Evolutionary conservation across 2,329 filamentous ascomycete genomes (phyloP).

Genomic region (Incumbomyces lentus): DNA sequence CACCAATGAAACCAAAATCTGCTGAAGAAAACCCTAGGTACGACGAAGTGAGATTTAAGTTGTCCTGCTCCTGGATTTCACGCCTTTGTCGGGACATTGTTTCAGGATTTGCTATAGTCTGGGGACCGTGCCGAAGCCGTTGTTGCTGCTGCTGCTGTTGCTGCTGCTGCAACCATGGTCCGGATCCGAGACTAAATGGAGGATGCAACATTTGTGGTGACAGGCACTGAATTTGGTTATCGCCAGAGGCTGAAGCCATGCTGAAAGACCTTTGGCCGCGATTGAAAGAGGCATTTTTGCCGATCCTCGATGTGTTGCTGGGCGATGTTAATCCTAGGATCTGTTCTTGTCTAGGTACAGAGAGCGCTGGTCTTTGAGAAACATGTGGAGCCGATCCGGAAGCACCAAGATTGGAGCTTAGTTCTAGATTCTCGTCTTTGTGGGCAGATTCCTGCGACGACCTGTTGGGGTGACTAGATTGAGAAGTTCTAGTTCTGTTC

Average conservation of each 20-base stretch:
- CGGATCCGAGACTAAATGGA: no score
- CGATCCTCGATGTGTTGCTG: neutral
- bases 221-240: neutral
- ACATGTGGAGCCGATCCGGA: neutral
- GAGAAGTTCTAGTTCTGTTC: neutral
- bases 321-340: neutral
- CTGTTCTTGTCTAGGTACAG: neutral
- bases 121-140: neutral
- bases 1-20: no score
- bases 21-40: no score
- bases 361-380: no score
- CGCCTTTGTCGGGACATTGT: neutral
- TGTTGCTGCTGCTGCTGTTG: no score
- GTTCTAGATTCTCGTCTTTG: no score
- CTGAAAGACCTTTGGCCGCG: neutral
- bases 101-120: neutral
- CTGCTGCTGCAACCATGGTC: no score
- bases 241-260: neutral
- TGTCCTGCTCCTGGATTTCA: neutral
- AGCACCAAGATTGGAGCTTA: neutral
- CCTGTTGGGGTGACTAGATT: neutral
- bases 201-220: neutral
- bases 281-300: neutral
- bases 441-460: neutral
- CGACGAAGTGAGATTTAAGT: neutral